Evolutionary conservation across 2,329 filamentous ascomycete species (phyloP).

Genomic region (Fusarium sp.): DNA sequence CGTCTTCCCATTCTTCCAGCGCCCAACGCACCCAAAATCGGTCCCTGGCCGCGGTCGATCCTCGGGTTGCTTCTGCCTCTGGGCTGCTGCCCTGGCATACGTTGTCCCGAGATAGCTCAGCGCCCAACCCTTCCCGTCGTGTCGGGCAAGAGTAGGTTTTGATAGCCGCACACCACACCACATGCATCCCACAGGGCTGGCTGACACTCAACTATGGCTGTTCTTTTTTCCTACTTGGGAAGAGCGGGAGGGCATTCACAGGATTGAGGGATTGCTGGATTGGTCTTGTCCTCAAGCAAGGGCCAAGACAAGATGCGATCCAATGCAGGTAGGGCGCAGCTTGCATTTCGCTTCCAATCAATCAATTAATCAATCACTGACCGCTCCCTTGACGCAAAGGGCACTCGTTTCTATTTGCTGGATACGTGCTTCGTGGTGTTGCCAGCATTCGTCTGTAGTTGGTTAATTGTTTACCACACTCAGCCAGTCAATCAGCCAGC

Average conservation of each 20-base stretch:
- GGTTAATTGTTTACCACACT: conserved; percentile 15
- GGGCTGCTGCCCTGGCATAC: conserved; percentile 15
- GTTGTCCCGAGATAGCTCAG: conserved; percentile 15
- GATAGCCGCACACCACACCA: conserved; percentile 15
- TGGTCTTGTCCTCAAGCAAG: neutral
- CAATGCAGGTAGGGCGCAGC: conserved; percentile 17
- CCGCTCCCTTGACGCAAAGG: conserved; percentile 23
- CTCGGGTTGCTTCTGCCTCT: neutral
- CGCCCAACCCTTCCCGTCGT: conserved; percentile 14
- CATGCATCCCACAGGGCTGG: conserved; percentile 20
- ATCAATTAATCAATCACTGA: conserved; percentile 4
- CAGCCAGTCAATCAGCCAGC: neutral
- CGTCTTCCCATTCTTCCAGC: neutral
- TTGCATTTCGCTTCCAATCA: conserved; percentile 9
- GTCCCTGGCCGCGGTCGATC: conserved; percentile 14
- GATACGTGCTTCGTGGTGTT: conserved; percentile 12
- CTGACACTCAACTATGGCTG: conserved; percentile 1
- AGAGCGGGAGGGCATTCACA: conserved; percentile 5
- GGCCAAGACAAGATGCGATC: conserved; percentile 21
- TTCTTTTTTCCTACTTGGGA: conserved; percentile 17
- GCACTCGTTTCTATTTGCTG: conserved; percentile 21
- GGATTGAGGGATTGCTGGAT: conserved; percentile 14
- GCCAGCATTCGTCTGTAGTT: conserved; percentile 10
- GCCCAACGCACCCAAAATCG: conserved; percentile 25
- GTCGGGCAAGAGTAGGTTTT: conserved; percentile 18